Conservation (phyloP, 2,329 filamentous ascomycete species). For the Fusarium globosum region DNA sequence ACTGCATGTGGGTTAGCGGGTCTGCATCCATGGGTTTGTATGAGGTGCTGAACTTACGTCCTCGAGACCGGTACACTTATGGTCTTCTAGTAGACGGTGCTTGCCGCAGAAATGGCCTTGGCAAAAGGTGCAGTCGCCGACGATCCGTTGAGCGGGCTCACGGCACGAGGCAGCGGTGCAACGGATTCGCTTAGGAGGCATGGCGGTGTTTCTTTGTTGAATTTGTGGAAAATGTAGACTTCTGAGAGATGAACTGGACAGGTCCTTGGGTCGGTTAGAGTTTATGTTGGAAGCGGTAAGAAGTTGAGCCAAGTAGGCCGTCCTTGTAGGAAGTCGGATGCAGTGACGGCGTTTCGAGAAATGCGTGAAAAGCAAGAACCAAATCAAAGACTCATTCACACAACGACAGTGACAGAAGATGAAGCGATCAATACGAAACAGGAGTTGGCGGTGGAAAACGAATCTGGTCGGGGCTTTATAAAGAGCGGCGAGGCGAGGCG, state of each 20-base stretch:
- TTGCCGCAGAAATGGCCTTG: slow-evolving; percentile 93
- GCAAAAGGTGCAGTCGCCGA: slow-evolving; percentile 97
- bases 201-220: slow-evolving; percentile 48
- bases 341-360: slow-evolving; percentile 32
- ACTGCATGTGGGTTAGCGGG: slow-evolving; percentile 58
- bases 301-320: slow-evolving; percentile 1
- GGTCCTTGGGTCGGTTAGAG: slow-evolving; percentile 31
- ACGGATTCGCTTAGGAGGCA: slow-evolving; percentile 81
- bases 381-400: slow-evolving; percentile 30
- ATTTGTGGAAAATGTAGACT: neutral
- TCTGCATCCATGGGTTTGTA: neutral
- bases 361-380: slow-evolving; percentile 23
- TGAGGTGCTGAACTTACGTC: slow-evolving; percentile 68
- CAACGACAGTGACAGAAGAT: slow-evolving; percentile 31
- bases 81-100: slow-evolving; percentile 92
- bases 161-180: slow-evolving; percentile 93
- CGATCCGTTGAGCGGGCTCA: slow-evolving; percentile 87
- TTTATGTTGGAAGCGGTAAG: slow-evolving; percentile 20
- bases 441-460: neutral
- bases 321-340: slow-evolving; percentile 6
- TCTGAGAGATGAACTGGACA: slow-evolving; percentile 2
- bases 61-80: slow-evolving; percentile 92
- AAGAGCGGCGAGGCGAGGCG: slow-evolving; percentile 27
- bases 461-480: slow-evolving; percentile 40
- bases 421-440: slow-evolving; percentile 20